A percentile compares a stretch with the other conserved stretches of the same genome.
Evolutionary conservation across 495 filamentous ascomycete species (phyloP).

Genomic region (Talaromyces adpressus): DNA sequence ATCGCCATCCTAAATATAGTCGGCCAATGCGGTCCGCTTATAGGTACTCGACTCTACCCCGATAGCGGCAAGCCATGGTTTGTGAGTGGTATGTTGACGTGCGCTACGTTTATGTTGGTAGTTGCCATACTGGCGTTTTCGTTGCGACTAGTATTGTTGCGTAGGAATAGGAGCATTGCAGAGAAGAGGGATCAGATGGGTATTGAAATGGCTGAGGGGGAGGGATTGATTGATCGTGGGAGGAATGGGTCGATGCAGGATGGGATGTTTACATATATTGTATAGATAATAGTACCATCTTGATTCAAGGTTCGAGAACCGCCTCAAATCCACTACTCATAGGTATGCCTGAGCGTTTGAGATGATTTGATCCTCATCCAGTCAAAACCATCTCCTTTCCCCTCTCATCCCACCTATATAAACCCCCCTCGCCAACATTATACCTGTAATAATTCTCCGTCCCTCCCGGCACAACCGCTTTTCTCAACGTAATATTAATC

Average conservation of each 20-base stretch:
- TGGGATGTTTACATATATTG: constrained; percentile 7
- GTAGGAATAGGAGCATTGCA: constrained; percentile 29
- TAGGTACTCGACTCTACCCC: constrained; percentile 57
- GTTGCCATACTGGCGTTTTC: constrained; percentile 38
- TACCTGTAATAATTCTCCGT: constrained; percentile 71
- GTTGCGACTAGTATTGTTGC: constrained; percentile 38
- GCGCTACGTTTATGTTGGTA: constrained; percentile 50
- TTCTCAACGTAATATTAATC: constrained; percentile 71
- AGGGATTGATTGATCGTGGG: constrained; percentile 7
- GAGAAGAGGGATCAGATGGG: constrained; percentile 15
- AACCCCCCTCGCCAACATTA: constrained; percentile 61
- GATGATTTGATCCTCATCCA: background rate
- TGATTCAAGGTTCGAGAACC: background rate
- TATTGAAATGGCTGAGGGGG: constrained; percentile 18
- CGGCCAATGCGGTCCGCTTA: constrained; percentile 55
- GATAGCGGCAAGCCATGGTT: constrained; percentile 50
- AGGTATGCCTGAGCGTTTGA: too few relatives aligned
- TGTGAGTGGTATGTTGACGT: constrained; percentile 49
- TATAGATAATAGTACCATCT: constrained; percentile 2
- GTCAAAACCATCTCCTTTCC: constrained; percentile 44
- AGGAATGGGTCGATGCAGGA: background rate
- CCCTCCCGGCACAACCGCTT: constrained; percentile 53
- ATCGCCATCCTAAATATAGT: constrained; percentile 52
- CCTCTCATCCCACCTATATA: constrained; percentile 54
- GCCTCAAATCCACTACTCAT: background rate